Evolutionary conservation across 192 early-diverging fungal species (phyloP), one percentile per base, ranked within the genome.

Genomic region (Podila clonocystis): DNA sequence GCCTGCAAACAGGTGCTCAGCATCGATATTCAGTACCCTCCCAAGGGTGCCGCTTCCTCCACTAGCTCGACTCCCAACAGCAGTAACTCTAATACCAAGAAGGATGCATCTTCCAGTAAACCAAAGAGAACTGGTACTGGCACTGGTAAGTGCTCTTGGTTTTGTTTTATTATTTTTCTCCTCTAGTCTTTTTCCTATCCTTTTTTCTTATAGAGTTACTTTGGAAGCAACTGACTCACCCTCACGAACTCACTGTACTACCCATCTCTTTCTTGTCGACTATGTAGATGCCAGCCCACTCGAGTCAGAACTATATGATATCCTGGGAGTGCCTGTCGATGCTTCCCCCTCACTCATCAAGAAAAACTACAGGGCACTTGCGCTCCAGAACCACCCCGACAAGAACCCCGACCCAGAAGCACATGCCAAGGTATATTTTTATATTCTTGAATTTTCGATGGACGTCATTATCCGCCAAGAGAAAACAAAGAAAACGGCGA

Each of bases 301-400:
- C 17, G 92, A 95, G 63, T 94, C 94, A 5, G 93, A 94, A 67
- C 94, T 95, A 82, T 99, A 99, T 84, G 96, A 98, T 63, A 76
- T 95, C 59, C 87, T 99, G 30, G 93, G 91, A 19, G 92, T 98
- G 8, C 60, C 85, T 7, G 74, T 90, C 11, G 83, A 89, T 24
- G 98, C 98, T 12, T 92, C 93, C 20, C 86, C 91, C 33, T 87
- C 87, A 7, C 92, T 93, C 58, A 96, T 99, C 71, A 99, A 99
- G 82, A 98, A 97, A 74, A 94, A 91, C 45, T 99, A 99, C 83
- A 91, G 95, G 67, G 84, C 91, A 34, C 84, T 91, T 41, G 97
- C 96, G 4, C 85, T 96, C 13, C 91, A 91, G 64, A 95, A 86
- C 61, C 98, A 99, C 71, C 98, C 98, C 0, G 98, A 99, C 88